Evolutionary conservation across 805 yeast species (phyloP).

Genomic region (Ogataea nonfermentans): DNA sequence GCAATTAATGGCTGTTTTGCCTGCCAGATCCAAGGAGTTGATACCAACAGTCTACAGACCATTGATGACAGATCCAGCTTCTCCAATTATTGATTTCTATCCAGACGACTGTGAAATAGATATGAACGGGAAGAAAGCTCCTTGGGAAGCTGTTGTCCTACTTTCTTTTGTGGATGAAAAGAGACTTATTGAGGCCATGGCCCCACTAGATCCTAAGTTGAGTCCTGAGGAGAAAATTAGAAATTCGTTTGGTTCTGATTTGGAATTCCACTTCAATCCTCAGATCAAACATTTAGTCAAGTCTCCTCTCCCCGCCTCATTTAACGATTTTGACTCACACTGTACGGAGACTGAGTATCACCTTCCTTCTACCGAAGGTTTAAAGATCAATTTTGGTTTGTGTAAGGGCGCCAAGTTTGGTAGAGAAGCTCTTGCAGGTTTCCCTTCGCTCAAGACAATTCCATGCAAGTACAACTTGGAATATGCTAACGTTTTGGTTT

Average conservation of each 20-base stretch:
- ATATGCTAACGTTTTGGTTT: constrained; percentile 66
- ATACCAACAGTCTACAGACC: constrained; percentile 77
- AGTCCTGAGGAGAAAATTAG: constrained; percentile 69
- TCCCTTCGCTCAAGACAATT: constrained; percentile 77
- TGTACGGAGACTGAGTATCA: constrained; percentile 63
- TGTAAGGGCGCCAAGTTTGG: constrained; percentile 69
- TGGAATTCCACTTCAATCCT: constrained; percentile 71
- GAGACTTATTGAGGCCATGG: constrained; percentile 69
- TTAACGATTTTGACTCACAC: constrained; percentile 74
- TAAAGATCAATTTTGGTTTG: constrained; percentile 51
- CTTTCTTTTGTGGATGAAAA: constrained; percentile 87
- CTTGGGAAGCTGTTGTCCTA: constrained; percentile 97
- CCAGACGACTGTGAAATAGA: constrained; percentile 87
- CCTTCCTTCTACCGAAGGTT: constrained; percentile 47
- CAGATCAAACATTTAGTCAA: constrained; percentile 65
- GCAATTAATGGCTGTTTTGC: constrained; percentile 96
- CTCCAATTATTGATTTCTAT: constrained; percentile 88
- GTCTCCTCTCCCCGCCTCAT: constrained; percentile 75
- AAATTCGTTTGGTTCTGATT: constrained; percentile 70
- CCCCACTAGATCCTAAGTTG: constrained; percentile 58
- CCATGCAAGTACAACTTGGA: constrained; percentile 56
- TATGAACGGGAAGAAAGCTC: constrained; percentile 90
- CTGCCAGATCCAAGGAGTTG: constrained; percentile 80
- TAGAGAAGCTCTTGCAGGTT: constrained; percentile 75
- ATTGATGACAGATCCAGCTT: constrained; percentile 79